Evolutionary conservation across 2,329 filamentous ascomycete species (phyloP).

Genomic region (Fusarium fujikuroi): DNA sequence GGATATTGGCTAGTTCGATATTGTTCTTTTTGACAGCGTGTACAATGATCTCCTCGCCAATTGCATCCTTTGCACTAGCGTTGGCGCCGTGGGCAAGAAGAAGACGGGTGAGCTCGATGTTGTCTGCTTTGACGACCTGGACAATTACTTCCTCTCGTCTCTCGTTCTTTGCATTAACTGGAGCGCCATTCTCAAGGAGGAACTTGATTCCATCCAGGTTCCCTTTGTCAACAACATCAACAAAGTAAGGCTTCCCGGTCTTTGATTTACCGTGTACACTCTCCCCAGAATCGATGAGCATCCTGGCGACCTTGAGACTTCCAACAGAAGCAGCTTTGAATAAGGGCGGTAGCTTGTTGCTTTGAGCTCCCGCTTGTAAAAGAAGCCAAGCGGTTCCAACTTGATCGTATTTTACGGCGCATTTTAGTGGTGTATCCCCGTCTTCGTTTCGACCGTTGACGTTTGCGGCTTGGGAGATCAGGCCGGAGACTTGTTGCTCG

Average conservation of each 20-base stretch:
- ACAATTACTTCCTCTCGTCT: neutral
- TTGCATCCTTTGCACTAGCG: neutral
- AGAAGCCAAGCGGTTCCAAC: neutral
- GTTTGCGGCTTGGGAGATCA: neutral
- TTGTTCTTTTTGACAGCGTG: neutral
- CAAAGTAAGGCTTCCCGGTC: neutral
- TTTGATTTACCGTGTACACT: neutral
- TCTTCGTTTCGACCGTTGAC: conserved; percentile 10
- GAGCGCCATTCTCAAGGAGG: neutral
- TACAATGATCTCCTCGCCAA: neutral
- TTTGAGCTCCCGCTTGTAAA: neutral
- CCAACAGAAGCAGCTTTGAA: neutral
- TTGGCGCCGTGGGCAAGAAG: neutral
- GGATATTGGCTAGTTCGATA: neutral
- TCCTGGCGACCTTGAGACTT: neutral
- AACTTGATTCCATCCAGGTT: neutral
- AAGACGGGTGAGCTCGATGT: neutral
- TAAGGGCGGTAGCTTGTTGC: neutral
- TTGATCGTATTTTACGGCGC: neutral
- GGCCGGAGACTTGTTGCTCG: neutral
- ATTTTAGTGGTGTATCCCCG: conserved; percentile 4
- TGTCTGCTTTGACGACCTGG: neutral
- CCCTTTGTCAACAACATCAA: neutral
- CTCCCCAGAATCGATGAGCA: neutral
- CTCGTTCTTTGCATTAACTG: neutral